Evolutionary conservation across 192 early-diverging fungal species (phyloP), one percentile per base, ranked within the genome.

Genomic region (Coemansia sp.): DNA sequence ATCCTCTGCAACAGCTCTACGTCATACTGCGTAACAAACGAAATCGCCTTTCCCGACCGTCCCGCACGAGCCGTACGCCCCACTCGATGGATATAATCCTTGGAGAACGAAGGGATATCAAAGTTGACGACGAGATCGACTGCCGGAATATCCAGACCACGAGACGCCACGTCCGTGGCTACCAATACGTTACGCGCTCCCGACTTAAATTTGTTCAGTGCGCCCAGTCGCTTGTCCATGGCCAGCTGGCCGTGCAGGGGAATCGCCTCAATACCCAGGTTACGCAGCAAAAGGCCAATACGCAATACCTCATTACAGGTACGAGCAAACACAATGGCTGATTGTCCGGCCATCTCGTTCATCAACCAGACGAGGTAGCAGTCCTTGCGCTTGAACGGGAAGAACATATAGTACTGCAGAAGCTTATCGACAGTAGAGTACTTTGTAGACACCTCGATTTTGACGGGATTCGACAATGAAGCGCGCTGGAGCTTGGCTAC

Each of bases 41-140:
- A 93, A 7, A 93, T 83, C 3, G 93, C 90, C 57, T 90, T 88
- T 17, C 93, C 93, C 2, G 91, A 89, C 38, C 91, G 80, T 10
- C 93, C 93, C 17, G 93, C 93, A 68, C 93, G 88, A 14, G 93
- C 93, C 2, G 93, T 94, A 66, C 93, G 87, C 37, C 93, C 93
- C 4, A 94, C 92, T 42, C 93, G 89, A 82, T 94, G 92, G 61
- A 94, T 91, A 71, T 94, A 94, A 69, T 93, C 92, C 77, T 94
- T 94, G 60, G 90, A 92, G 66, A 89, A 92, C 69, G 80, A 86
- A 67, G 97, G 95, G 19, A 99, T 90, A 73, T 99, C 97, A 73
- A 95, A 99, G 84, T 99, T 99, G 71, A 99, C 86, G 15, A 99
- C 95, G 60, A 95, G 80, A 69, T 99, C 95, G 7, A 98, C 97